phyloP scores from a whole-genome alignment of 148 eudicot genomes.

The Cornus suecica region DNA sequence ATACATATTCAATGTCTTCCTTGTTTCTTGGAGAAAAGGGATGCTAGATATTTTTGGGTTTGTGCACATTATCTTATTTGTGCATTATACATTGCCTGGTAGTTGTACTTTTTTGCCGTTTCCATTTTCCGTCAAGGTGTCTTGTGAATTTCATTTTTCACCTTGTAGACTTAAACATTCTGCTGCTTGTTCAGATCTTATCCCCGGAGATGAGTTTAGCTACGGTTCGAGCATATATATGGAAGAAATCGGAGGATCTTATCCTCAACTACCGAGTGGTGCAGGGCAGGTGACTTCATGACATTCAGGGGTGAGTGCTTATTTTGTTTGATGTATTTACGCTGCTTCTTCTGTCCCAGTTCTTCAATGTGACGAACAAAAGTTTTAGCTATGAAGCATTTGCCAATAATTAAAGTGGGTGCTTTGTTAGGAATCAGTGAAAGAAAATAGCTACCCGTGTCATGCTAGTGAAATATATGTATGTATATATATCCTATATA shows the following conservation, averaged over 20 bases:
- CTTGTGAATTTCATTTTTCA: background rate
- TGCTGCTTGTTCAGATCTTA: constrained; percentile 55
- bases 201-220: constrained; percentile 97
- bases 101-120: background rate
- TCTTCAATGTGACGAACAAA: background rate
- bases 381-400: background rate
- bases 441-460: background rate
- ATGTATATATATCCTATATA: too few relatives aligned
- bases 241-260: constrained; percentile 92
- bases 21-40: too few relatives aligned
- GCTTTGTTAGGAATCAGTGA: background rate
- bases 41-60: too few relatives aligned
- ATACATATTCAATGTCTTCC: background rate
- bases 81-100: background rate
- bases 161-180: background rate
- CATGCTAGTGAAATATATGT: background rate
- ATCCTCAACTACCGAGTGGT: constrained; percentile 69
- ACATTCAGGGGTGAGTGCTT: constrained; percentile 24
- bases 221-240: constrained; percentile 82
- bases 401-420: background rate
- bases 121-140: background rate
- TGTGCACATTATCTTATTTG: too few relatives aligned
- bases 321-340: background rate
- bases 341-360: background rate
- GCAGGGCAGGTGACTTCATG: constrained; percentile 52